phyloP scores from a whole-genome alignment of 2,329 filamentous ascomycete species.

The Didymella sp. region DNA sequence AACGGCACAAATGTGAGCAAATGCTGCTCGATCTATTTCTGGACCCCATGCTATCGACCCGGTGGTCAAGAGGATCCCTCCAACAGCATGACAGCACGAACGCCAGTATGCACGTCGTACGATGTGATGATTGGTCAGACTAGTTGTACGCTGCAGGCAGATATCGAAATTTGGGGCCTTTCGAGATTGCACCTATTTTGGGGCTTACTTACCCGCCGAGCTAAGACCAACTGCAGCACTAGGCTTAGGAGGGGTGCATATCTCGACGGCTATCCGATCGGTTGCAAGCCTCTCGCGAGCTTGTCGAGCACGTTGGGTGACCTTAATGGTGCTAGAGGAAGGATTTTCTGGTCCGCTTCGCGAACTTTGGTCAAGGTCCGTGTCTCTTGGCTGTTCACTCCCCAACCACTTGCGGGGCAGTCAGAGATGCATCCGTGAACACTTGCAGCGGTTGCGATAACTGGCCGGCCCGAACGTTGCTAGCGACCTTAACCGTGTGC shows the following conservation, averaged over 20 bases:
- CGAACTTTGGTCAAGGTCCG: constrained; percentile 30
- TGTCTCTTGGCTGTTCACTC: constrained; percentile 30
- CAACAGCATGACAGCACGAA: constrained; percentile 40
- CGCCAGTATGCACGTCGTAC: constrained; percentile 31
- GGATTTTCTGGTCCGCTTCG: constrained; percentile 22
- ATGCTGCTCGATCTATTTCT: constrained; percentile 58
- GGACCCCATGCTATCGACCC: constrained; percentile 43
- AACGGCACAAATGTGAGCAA: constrained; percentile 47
- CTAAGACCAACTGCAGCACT: constrained; percentile 30
- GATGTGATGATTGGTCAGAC: constrained; percentile 40
- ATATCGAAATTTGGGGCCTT: constrained; percentile 47
- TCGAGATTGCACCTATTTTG: constrained; percentile 49
- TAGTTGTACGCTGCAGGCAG: constrained; percentile 35
- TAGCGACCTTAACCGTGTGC: constrained; percentile 39
- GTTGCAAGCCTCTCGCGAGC: constrained; percentile 40
- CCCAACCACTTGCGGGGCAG: constrained; percentile 42
- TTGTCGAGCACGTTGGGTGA: constrained; percentile 43
- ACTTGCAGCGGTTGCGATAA: constrained; percentile 52
- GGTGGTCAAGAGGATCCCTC: constrained; percentile 35
- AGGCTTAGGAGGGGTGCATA: constrained; percentile 30
- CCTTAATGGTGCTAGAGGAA: constrained; percentile 34
- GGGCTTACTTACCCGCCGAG: constrained; percentile 48
- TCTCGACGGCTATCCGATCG: constrained; percentile 38
- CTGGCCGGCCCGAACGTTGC: constrained; percentile 50
- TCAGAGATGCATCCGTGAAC: constrained; percentile 22